phyloP scores from a whole-genome alignment of 2,329 filamentous ascomycete species.

The Pestalotiopsis sp. region DNA sequence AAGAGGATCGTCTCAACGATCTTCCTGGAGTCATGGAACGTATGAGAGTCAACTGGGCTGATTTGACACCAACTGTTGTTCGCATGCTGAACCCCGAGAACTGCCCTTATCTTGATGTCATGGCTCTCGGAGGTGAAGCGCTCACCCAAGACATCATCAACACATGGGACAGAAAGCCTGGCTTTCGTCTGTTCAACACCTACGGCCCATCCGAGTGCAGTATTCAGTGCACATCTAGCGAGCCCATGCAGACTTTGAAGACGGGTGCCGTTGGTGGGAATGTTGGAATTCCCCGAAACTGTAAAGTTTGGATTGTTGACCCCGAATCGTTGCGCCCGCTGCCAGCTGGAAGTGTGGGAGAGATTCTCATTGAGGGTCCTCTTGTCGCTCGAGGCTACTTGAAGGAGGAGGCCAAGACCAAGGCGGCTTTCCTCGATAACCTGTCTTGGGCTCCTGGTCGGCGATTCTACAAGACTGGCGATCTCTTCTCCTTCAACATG shows the following conservation, averaged over 20 bases:
- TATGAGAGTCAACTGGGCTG: conserved; percentile 22
- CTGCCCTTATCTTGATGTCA: conserved; percentile 24
- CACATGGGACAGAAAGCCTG: background rate
- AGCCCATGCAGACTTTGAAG: background rate
- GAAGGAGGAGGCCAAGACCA: background rate
- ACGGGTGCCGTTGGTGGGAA: background rate
- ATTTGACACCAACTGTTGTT: conserved; percentile 32
- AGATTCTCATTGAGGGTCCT: conserved; percentile 10
- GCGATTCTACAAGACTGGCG: conserved; percentile 7
- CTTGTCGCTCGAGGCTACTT: conserved; percentile 9
- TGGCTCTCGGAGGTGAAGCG: conserved; percentile 29
- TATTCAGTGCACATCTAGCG: background rate
- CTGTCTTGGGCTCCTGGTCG: conserved; percentile 13
- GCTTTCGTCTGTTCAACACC: conserved; percentile 2
- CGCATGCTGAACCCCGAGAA: conserved; percentile 24
- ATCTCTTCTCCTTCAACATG: conserved; percentile 1
- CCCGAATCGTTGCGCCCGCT: background rate
- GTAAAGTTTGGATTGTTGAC: conserved; percentile 4
- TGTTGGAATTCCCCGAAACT: background rate
- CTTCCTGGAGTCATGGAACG: conserved; percentile 28
- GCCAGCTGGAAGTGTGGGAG: conserved; percentile 5
- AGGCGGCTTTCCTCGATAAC: conserved; percentile 7
- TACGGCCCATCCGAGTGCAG: conserved; percentile 6
- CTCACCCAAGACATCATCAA: conserved; percentile 15
- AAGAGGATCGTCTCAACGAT: conserved; percentile 36